Evolutionary conservation across 164 flowering plant genomes (phyloP).

Genomic region (Platanus orientalis): DNA sequence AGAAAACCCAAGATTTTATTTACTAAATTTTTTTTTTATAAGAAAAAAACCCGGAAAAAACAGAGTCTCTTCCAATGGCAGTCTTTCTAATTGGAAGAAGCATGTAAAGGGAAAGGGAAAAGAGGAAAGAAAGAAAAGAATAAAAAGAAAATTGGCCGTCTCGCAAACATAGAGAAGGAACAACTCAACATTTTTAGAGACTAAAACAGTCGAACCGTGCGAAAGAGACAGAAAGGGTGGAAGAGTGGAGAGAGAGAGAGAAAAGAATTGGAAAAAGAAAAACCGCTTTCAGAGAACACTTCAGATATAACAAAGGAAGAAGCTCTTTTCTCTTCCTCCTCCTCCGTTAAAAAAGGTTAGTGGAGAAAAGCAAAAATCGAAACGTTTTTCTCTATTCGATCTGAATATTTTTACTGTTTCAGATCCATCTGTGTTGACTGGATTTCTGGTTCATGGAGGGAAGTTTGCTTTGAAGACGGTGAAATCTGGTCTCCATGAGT

Average conservation of each 20-base stretch:
- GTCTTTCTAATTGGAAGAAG: too few species aligned
- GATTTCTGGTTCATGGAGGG: neutral
- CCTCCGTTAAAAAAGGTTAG: neutral
- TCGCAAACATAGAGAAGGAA: too few species aligned
- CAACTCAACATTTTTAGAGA: conserved; percentile 31
- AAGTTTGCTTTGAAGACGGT: neutral
- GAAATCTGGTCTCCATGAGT: neutral
- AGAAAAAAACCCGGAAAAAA: too few species aligned
- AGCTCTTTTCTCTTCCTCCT: neutral
- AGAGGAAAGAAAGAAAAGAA: too few species aligned
- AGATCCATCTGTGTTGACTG: neutral
- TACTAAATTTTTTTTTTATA: too few species aligned
- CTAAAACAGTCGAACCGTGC: neutral
- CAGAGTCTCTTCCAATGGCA: too few species aligned
- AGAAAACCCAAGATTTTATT: too few species aligned
- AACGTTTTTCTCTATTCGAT: neutral
- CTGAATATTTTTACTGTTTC: neutral
- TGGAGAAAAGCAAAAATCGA: neutral
- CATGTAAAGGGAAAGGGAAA: too few species aligned
- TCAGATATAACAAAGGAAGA: neutral
- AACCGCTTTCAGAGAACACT: neutral
- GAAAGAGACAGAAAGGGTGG: conserved; percentile 10
- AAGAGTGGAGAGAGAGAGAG: neutral
- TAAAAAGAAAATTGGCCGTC: too few species aligned
- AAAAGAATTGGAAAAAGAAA: neutral